Evolutionary conservation across 768 basidiomycete genomes (phyloP), one percentile per base, ranked within the genome.

Genomic region (Tricholoma furcatifolium): DNA sequence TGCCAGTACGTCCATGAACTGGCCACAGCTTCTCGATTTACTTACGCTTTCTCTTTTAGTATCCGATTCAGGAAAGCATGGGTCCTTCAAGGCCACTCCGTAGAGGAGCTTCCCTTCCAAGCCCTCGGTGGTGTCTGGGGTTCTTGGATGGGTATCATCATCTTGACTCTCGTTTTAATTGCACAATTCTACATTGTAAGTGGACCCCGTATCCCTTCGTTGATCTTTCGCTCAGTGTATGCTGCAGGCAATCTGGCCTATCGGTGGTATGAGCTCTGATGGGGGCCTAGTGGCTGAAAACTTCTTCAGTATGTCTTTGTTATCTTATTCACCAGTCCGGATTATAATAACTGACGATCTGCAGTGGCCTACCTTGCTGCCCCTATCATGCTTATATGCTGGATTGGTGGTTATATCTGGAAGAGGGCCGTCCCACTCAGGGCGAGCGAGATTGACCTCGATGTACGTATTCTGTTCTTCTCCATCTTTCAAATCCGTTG

Each of bases 31-130:
- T 10, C 39, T 15, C 3, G 30, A 27, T 24, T 54, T 9, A 6
- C 45, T 53, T 30, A 34, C 23, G 21, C 1, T 27, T 9, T 14
- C 23, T 23, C 34, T 24, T 23, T 2, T 18, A 74, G 73, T 53
- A 75, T 78, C 34, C 75, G 76, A 23, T 76, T 78, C 71, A 70
- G 76, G 41, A 60, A 60, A 18, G 76, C 76, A 5, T 77, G 76
- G 76, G 53, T 62, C 17, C 63, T 66, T 17, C 75, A 78, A 64
- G 75, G 76, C 5, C 76, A 78, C 57, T 74, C 73, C 0, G 1
- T 73, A 24, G 74, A 76, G 43, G 76, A 78, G 56, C 69, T 78
- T 11, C 76, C 76, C 20, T 78, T 71, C 70, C 62, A 61, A 31
- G 75, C 76, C 10, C 51, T 78, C 8, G 74, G 74, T 44, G 76